phyloP scores from a whole-genome alignment of 305 asterid genomes.

The Withania somnifera region DNA sequence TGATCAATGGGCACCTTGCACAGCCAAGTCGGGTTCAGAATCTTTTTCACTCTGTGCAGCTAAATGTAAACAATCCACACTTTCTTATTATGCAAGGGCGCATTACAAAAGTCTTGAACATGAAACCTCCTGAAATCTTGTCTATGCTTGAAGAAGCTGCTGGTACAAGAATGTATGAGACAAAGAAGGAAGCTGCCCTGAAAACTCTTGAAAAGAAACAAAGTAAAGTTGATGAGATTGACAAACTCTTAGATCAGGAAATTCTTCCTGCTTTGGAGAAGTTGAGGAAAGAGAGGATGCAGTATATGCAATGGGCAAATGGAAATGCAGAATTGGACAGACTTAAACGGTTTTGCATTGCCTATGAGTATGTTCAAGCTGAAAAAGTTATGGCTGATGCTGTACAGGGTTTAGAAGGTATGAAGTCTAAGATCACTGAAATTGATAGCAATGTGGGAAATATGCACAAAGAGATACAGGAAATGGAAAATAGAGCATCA shows the following conservation, averaged over 20 bases:
- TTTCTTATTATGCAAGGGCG: constrained; percentile 99
- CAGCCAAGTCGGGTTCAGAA: constrained; percentile 97
- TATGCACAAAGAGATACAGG: constrained; percentile 51
- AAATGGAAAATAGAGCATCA: constrained; percentile 54
- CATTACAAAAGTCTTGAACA: constrained; percentile 88
- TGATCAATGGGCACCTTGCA: constrained; percentile 96
- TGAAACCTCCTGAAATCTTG: constrained; percentile 95
- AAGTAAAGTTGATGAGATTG: constrained; percentile 93
- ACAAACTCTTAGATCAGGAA: constrained; percentile 95
- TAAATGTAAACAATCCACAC: constrained; percentile 94
- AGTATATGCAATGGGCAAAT: constrained; percentile 96
- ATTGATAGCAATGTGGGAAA: constrained; percentile 39
- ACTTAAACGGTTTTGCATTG: constrained; percentile 81
- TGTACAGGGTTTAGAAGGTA: constrained; percentile 49
- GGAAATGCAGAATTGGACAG: constrained; percentile 93
- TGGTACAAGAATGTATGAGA: constrained; percentile 99
- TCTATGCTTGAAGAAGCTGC: constrained; percentile 99
- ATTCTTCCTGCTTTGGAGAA: constrained; percentile 94
- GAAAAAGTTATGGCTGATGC: constrained; percentile 67
- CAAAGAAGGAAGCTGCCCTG: constrained; percentile 94
- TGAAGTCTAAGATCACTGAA: constrained; percentile 47
- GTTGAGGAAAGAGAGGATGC: constrained; percentile 89
- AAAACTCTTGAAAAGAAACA: constrained; percentile 98
- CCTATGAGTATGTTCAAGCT: constrained; percentile 81
- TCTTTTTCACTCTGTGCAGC: constrained; percentile 97